phyloP scores from a whole-genome alignment of 768 basidiomycete species.

The Infundibulicybe gibba region DNA sequence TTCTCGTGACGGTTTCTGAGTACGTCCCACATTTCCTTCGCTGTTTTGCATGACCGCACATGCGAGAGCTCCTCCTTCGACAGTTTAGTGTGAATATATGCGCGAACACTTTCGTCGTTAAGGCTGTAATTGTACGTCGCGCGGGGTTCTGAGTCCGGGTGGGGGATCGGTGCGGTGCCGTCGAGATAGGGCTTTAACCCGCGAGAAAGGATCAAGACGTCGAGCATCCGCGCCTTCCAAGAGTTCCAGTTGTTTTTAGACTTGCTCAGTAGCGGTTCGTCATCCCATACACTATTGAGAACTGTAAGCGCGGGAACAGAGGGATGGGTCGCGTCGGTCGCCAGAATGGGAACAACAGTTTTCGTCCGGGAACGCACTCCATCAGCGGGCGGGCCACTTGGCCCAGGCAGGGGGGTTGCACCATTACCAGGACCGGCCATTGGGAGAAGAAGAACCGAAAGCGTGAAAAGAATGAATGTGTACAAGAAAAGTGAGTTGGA shows the following conservation, averaged over 20 bases:
- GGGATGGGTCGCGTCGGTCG: too few species aligned
- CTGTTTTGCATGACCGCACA: background rate
- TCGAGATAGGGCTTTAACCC: background rate
- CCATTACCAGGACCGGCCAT: too few species aligned
- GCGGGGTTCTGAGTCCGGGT: background rate
- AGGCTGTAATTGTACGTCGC: background rate
- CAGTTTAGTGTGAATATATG: background rate
- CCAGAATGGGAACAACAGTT: too few species aligned
- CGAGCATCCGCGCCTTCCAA: background rate
- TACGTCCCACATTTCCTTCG: slow-evolving; percentile 6
- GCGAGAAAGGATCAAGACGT: background rate
- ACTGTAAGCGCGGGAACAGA: too few species aligned
- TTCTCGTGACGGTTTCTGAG: slow-evolving; percentile 12
- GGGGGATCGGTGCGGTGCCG: background rate
- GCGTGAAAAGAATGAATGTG: too few species aligned
- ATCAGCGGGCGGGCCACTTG: too few species aligned
- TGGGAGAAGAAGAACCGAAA: too few species aligned
- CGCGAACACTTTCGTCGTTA: background rate
- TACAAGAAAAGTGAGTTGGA: too few species aligned
- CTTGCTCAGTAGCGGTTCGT: background rate
- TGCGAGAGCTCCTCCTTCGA: too few species aligned
- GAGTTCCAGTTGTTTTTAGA: background rate
- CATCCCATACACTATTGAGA: too few species aligned
- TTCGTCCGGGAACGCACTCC: too few species aligned
- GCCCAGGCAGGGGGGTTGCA: too few species aligned